Percentiles rank a stretch among this genome's conserved stretches.
These are phyloP conservation scores for Hypomontagnella monticulosa DNA, from an alignment of 495 filamentous ascomycete genomes.

Conservation along the genomic window DNA sequence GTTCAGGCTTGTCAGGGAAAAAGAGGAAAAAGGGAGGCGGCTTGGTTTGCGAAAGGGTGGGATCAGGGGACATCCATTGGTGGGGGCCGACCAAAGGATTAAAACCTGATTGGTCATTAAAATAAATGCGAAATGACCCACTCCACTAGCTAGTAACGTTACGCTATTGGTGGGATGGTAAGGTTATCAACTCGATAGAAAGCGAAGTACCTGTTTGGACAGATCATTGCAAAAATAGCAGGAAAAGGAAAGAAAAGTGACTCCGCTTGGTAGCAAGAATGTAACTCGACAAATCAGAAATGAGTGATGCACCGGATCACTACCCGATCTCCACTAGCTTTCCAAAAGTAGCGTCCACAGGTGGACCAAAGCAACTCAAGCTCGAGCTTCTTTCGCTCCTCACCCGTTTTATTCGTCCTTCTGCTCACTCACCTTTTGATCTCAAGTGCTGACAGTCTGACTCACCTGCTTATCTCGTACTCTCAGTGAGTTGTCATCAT, in stretches of 20 bases:
- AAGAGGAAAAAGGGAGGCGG: conserved; percentile 14
- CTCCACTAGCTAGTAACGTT: not conserved
- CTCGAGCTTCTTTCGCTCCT: too few species aligned
- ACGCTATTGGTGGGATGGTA: conserved; percentile 22
- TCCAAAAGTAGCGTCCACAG: too few species aligned
- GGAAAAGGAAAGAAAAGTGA: conserved; percentile 13
- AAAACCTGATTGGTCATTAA: conserved; percentile 9
- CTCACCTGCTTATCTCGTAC: too few species aligned
- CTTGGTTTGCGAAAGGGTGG: conserved; percentile 14
- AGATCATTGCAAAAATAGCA: not conserved
- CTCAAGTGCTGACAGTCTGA: too few species aligned
- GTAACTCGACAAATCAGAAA: conserved; percentile 14
- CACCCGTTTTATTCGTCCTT: too few species aligned
- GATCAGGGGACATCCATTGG: not conserved
- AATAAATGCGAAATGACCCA: conserved; percentile 1
- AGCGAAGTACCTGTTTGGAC: conserved; percentile 5
- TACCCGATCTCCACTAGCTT: conserved; percentile 9
- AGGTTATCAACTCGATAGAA: conserved; percentile 15
- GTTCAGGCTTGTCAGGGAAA: conserved; percentile 16
- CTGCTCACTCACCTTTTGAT: too few species aligned
- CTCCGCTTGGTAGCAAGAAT: conserved; percentile 16
- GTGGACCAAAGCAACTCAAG: too few species aligned
- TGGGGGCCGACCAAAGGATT: not conserved
- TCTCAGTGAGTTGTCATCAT: too few species aligned
- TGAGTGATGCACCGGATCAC: conserved; percentile 1